Percentiles rank a stretch among this genome's conserved stretches.
Conservation (phyloP, 2,329 filamentous ascomycete genomes). For the Tetracladium maxilliforme region DNA sequence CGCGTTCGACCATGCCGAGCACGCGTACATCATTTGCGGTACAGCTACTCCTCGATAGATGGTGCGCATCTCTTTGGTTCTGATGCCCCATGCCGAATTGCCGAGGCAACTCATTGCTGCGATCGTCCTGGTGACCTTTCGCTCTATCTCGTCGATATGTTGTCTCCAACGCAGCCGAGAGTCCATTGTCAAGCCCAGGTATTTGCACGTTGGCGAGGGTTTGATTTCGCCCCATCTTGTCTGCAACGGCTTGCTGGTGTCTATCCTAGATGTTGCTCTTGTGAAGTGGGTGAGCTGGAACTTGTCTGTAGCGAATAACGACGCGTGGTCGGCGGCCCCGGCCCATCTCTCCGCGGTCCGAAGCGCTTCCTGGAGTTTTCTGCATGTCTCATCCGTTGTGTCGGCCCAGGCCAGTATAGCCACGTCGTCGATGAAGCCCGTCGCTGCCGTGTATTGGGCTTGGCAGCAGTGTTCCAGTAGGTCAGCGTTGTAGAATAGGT, state of each 20-base stretch:
- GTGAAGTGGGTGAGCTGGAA: constrained; percentile 14
- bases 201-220: too few species aligned
- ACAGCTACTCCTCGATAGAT: constrained; percentile 14
- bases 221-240: too few species aligned
- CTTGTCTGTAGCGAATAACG: constrained; percentile 13
- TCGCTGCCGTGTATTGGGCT: constrained; percentile 6
- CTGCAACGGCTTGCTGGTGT: constrained; percentile 4
- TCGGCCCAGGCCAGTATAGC: constrained; percentile 8
- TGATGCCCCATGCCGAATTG: constrained; percentile 6
- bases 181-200: constrained; percentile 10
- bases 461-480: constrained; percentile 12
- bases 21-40: constrained; percentile 14
- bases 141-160: constrained; percentile 4
- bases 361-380: constrained; percentile 6
- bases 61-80: constrained; percentile 7
- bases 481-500: constrained; percentile 16
- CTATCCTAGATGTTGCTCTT: constrained; percentile 4
- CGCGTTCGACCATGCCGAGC: constrained; percentile 9
- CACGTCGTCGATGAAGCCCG: constrained; percentile 12
- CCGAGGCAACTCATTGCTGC: constrained; percentile 2
- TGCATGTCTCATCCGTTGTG: constrained; percentile 8
- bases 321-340: constrained; percentile 10
- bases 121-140: constrained; percentile 4
- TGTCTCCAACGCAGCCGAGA: constrained; percentile 3
- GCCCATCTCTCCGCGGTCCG: constrained; percentile 10